Percentiles rank a stretch among this genome's conserved stretches.
Evolutionary conservation across 768 basidiomycete species (phyloP).

Genomic region (Cystobasidium tubakii): DNA sequence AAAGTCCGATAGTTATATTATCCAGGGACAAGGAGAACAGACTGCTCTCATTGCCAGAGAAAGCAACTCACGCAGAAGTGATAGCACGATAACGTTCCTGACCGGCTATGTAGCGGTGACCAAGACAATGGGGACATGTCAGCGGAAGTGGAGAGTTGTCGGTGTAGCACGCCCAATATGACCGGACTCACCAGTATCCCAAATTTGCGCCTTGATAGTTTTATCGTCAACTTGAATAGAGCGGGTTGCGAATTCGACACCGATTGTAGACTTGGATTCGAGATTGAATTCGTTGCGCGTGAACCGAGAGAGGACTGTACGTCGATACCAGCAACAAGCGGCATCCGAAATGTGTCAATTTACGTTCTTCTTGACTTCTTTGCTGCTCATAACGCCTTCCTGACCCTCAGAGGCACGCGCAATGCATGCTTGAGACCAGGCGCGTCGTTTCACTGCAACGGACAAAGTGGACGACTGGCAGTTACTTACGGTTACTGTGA

Average conservation of each 20-base stretch:
- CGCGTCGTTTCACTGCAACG: neutral
- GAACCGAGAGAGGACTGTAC: conserved; percentile 93
- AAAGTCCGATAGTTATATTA: neutral
- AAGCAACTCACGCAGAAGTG: conserved; percentile 66
- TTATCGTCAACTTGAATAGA: conserved; percentile 92
- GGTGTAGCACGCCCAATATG: neutral
- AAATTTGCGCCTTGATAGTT: conserved; percentile 94
- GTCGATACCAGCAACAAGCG: neutral
- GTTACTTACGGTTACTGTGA: conserved; percentile 1
- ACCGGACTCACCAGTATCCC: conserved; percentile 80
- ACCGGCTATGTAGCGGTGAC: conserved; percentile 60
- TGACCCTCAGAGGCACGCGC: neutral
- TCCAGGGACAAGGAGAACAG: conserved; percentile 10
- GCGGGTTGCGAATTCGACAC: conserved; percentile 96
- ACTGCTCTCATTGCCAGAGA: neutral
- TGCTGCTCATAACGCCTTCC: neutral
- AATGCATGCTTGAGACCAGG: neutral
- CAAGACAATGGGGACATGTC: conserved; percentile 14
- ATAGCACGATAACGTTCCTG: conserved; percentile 97
- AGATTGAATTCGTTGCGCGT: conserved; percentile 99
- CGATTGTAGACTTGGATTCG: conserved; percentile 98
- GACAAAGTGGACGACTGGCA: too few relatives aligned
- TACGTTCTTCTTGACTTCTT: conserved; percentile 75
- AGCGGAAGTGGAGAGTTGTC: neutral
- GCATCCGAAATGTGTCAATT: conserved; percentile 43